phyloP scores from a whole-genome alignment of 2,329 filamentous ascomycete species.

The Sarocladium brachiariae region DNA sequence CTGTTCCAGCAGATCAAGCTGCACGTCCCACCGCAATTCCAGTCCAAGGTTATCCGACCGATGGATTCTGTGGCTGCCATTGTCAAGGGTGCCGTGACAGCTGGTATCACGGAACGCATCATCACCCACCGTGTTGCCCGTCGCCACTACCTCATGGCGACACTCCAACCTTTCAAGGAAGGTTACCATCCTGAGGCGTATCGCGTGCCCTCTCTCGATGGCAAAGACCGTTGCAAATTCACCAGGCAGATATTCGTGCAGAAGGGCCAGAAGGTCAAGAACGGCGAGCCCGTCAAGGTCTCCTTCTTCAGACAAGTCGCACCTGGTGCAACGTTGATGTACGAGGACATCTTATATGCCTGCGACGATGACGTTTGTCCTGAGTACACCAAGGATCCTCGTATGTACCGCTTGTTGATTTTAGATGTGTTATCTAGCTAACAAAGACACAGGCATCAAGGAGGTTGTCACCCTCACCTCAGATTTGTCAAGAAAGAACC shows the following conservation, averaged over 20 bases:
- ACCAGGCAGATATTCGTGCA: constrained; percentile 97
- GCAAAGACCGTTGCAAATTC: constrained; percentile 98
- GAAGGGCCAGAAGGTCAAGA: constrained; percentile 98
- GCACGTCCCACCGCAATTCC: constrained; percentile 95
- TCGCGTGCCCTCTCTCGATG: constrained; percentile 90
- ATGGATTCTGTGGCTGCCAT: constrained; percentile 99
- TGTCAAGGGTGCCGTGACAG: constrained; percentile 95
- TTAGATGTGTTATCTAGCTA: too few species aligned
- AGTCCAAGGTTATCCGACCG: constrained; percentile 93
- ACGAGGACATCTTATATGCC: constrained; percentile 95
- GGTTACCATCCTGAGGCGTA: constrained; percentile 98
- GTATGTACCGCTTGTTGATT: too few species aligned
- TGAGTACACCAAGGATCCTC: constrained; percentile 97
- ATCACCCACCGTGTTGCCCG: constrained; percentile 95
- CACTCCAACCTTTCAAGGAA: constrained; percentile 96
- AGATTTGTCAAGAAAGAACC: constrained; percentile 92
- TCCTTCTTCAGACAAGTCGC: constrained; percentile 98
- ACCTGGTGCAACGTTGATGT: constrained; percentile 96
- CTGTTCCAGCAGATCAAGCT: constrained; percentile 99
- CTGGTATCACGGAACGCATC: constrained; percentile 93
- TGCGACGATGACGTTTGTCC: constrained; percentile 98
- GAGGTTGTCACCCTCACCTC: constrained; percentile 97
- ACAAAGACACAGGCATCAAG: constrained; percentile 74
- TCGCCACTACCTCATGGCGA: constrained; percentile 98
- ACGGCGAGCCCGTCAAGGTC: constrained; percentile 97